Percentiles rank a stretch among this genome's conserved stretches.
Evolutionary conservation across 768 basidiomycete species (phyloP).

Genomic region (Lentinula sp.): DNA sequence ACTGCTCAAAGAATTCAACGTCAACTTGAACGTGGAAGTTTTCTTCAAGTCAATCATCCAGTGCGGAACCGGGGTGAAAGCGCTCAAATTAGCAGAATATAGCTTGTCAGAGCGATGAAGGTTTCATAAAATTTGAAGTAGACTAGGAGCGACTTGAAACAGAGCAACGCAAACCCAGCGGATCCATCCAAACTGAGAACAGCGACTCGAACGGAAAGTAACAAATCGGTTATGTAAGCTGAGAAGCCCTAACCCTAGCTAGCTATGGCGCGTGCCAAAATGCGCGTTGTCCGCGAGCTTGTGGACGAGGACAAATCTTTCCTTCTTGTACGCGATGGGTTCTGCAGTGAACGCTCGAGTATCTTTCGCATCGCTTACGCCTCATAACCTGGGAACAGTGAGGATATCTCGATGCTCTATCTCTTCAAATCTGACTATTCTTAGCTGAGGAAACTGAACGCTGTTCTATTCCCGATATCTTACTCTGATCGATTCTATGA

Average conservation of each 20-base stretch:
- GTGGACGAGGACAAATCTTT: too few species aligned
- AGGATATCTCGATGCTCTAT: constrained; percentile 40
- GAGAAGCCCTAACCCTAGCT: too few species aligned
- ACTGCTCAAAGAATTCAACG: too few species aligned
- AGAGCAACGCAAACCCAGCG: not conserved
- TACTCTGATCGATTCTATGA: constrained; percentile 87
- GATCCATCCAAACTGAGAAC: too few species aligned
- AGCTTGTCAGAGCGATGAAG: not conserved
- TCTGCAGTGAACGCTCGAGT: constrained; percentile 31
- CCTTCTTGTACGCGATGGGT: constrained; percentile 9
- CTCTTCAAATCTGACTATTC: constrained; percentile 3
- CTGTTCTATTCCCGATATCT: constrained; percentile 83
- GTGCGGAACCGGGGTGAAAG: too few species aligned
- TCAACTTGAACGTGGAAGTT: too few species aligned
- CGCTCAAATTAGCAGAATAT: not conserved
- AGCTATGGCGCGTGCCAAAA: too few species aligned
- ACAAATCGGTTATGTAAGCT: too few species aligned
- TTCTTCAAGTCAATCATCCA: too few species aligned
- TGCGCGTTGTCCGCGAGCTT: not conserved
- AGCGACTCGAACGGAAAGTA: too few species aligned
- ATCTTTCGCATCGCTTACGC: constrained; percentile 67
- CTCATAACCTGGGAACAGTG: constrained; percentile 80
- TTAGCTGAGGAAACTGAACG: constrained; percentile 33
- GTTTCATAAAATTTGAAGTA: not conserved
- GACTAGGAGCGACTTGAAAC: not conserved